Evolutionary conservation across 805 yeast species (phyloP).

Genomic region (Pichia heedii): DNA sequence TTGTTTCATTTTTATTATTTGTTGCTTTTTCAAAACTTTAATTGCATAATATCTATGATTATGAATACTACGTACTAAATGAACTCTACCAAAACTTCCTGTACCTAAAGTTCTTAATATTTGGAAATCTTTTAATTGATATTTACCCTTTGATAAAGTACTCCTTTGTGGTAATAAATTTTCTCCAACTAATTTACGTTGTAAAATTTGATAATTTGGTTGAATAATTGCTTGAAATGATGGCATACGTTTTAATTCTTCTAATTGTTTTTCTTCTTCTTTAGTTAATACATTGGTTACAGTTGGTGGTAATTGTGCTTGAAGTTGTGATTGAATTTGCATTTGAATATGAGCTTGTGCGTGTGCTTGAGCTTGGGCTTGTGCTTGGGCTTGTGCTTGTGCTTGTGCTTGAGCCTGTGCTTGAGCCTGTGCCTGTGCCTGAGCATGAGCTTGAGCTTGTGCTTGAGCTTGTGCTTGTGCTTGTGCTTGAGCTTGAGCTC

Average conservation of each 20-base stretch:
- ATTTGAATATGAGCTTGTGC: conserved; percentile 2
- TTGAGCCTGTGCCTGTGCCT: neutral
- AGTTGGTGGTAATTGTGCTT: neutral
- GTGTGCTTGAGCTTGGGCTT: neutral
- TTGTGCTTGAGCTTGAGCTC: neutral
- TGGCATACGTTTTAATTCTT: conserved; percentile 26
- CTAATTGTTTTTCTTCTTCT: conserved; percentile 24
- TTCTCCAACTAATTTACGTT: conserved; percentile 19
- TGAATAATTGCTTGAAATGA: conserved; percentile 30
- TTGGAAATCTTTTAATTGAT: conserved; percentile 46
- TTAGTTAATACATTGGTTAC: conserved; percentile 10
- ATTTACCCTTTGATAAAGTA: conserved; percentile 47
- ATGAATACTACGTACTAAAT: conserved; percentile 47
- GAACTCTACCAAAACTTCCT: conserved; percentile 55
- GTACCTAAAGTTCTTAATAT: conserved; percentile 51
- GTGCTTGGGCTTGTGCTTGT: neutral
- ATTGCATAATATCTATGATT: conserved; percentile 54
- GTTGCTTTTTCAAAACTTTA: conserved; percentile 47
- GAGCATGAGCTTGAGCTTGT: neutral
- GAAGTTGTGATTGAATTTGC: conserved; percentile 4
- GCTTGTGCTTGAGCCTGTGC: conserved; percentile 2
- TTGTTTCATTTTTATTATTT: conserved; percentile 53
- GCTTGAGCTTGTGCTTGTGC: neutral
- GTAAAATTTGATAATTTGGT: conserved; percentile 23
- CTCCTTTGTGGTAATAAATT: conserved; percentile 26